Evolutionary conservation across 768 basidiomycete genomes (phyloP), one percentile per base, ranked within the genome.

Genomic region (Leccinum olivaceopallidum): DNA sequence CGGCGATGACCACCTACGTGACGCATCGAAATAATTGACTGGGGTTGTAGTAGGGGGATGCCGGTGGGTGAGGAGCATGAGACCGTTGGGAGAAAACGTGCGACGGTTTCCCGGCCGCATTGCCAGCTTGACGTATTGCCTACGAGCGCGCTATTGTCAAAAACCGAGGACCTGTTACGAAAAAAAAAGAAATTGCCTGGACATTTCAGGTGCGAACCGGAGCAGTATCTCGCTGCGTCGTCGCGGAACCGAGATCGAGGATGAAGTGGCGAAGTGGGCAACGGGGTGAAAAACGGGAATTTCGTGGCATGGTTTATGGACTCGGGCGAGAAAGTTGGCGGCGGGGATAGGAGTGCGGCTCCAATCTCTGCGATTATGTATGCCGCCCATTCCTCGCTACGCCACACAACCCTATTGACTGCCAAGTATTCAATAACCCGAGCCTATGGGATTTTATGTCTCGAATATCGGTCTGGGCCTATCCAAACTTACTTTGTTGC

Each of bases 351-450:
- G 28, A 49, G 32, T 26, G 22, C 30, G 18, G 47, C 30, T 34
- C 30, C 18, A 55, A 3, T 36, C 32, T 48, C 53, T 55, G 26
- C n/a, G 49, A 32, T 52, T 55, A 54, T 56, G 30, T 37, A 55
- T 44, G 20, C 58, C 60, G 55, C 36, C 14, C 37, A 51, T 60
- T 63, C 47, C 36, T 65, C 58, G 63, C 63, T 60, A 66, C 69
- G 68, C 69, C 68, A 68, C 66, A 63, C 57, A 60, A 63, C 55
- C 53, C 13, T n/a, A 22, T 26, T 63, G 56, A 50, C 64, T 26
- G 26, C 26, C 26, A 26, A 26, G 26, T 26, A 26, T 26, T 26
- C 26, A 26, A 26, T 26, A 26, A 26, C 26, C 26, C 26, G 26
- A 26, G 26, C 26, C 26, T 26, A 26, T 26, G 26, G 26, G 26